phyloP scores from a whole-genome alignment of 2,329 filamentous ascomycete species.

The Zarea fungicola region DNA sequence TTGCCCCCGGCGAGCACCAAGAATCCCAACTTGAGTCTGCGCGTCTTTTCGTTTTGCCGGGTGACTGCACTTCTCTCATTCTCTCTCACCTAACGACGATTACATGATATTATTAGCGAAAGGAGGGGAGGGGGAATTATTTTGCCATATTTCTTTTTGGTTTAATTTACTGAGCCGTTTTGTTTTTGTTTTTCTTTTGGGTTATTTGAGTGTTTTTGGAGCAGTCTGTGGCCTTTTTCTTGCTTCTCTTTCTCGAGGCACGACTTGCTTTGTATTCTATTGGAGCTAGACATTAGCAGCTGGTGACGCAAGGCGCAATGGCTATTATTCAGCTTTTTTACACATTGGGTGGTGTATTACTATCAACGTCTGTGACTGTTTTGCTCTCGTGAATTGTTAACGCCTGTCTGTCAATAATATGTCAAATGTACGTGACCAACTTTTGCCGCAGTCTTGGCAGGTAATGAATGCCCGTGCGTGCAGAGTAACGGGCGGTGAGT shows the following conservation, averaged over 20 bases:
- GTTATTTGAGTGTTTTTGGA: conserved; percentile 1
- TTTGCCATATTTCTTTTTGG: not conserved
- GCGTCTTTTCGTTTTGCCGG: too few species aligned
- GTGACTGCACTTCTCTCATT: not conserved
- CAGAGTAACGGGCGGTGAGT: too few species aligned
- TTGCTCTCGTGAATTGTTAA: too few species aligned
- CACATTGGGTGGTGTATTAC: too few species aligned
- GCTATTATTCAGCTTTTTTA: not conserved
- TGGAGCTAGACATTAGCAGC: conserved; percentile 8
- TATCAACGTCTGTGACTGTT: too few species aligned
- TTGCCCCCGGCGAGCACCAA: not conserved
- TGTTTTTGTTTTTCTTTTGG: conserved; percentile 10
- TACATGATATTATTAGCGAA: conserved; percentile 10
- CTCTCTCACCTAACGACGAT: conserved; percentile 7
- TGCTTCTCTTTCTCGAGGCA: not conserved
- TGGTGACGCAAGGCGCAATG: conserved; percentile 5
- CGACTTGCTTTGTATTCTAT: conserved; percentile 9
- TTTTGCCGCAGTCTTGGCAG: too few species aligned
- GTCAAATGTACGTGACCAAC: too few species aligned
- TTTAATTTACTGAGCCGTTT: conserved; percentile 1
- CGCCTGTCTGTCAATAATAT: too few species aligned
- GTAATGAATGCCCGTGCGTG: too few species aligned
- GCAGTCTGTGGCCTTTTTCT: not conserved
- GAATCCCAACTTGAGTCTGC: not conserved
- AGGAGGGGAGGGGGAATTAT: too few species aligned